These are phyloP conservation scores for Santalum album DNA, from an alignment of 164 flowering plant genomes.

Conservation along the genomic window DNA sequence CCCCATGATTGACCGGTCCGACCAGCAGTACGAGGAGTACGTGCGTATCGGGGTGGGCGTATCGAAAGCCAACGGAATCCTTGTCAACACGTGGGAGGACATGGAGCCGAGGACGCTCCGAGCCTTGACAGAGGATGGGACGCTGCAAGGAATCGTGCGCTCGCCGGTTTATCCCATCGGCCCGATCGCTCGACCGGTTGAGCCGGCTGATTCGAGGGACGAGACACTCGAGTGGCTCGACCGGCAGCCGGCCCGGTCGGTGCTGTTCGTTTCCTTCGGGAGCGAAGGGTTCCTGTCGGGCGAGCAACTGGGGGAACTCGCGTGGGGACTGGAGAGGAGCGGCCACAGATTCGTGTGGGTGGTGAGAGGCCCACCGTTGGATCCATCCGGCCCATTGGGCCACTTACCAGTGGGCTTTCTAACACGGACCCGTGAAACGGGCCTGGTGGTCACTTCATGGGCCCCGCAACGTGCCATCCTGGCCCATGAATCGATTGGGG, in stretches of 20 bases:
- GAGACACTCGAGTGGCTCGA: slow-evolving; percentile 19
- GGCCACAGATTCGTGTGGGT: slow-evolving; percentile 23
- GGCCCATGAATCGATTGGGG: slow-evolving; percentile 19
- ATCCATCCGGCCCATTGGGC: slow-evolving; percentile 8
- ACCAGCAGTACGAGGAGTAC: slow-evolving; percentile 6
- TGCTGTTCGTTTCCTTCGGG: slow-evolving; percentile 26
- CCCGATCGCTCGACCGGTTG: neutral
- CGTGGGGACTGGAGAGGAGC: slow-evolving; percentile 15
- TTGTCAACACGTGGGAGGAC: slow-evolving; percentile 14
- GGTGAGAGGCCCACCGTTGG: neutral
- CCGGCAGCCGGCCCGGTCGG: slow-evolving; percentile 5
- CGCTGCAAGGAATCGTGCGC: neutral
- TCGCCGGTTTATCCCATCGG: slow-evolving; percentile 13
- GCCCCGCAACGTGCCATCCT: slow-evolving; percentile 17
- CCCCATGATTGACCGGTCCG: slow-evolving; percentile 10
- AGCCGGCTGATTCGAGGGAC: too few species aligned
- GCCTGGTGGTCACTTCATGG: slow-evolving; percentile 18
- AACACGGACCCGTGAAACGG: slow-evolving; percentile 10
- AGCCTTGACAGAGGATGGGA: neutral
- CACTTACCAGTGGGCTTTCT: slow-evolving; percentile 21
- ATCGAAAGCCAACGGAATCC: slow-evolving; percentile 6
- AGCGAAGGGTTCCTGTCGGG: slow-evolving; percentile 19
- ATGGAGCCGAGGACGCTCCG: slow-evolving; percentile 5
- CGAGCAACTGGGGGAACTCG: slow-evolving; percentile 21
- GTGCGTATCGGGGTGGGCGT: neutral